These are phyloP conservation scores for Nadsonia starkeyi-henricii DNA, from an alignment of 1,139 yeast genomes.

Conservation along the genomic window DNA sequence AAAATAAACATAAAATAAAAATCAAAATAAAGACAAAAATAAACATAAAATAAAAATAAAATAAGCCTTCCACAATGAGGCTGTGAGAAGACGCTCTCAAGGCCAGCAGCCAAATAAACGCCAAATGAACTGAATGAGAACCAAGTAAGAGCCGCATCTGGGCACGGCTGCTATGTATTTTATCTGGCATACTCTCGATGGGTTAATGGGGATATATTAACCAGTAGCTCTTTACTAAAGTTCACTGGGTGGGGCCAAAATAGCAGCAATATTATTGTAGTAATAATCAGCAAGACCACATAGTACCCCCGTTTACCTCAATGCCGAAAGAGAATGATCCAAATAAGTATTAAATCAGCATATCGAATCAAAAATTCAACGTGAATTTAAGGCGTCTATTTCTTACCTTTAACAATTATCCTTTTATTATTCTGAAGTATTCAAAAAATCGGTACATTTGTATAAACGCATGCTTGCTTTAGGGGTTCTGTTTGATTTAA, in stretches of 20 bases:
- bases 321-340: not conserved
- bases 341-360: not conserved
- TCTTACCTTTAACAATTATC: slow-evolving; percentile 9
- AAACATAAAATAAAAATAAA: too few species aligned
- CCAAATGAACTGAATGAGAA: too few species aligned
- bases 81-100: too few species aligned
- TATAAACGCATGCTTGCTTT: slow-evolving; percentile 6
- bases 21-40: too few species aligned
- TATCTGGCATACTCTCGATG: slow-evolving; percentile 5
- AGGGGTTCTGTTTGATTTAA: not conserved
- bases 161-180: too few species aligned
- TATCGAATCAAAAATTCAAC: slow-evolving; percentile 2
- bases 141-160: too few species aligned
- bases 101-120: too few species aligned
- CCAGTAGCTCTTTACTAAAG: not conserved
- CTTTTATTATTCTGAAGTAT: slow-evolving; percentile 5
- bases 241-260: not conserved
- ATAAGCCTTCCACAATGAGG: too few species aligned
- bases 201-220: slow-evolving; percentile 3
- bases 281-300: too few species aligned
- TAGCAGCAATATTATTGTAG: too few species aligned
- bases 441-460: slow-evolving; percentile 4
- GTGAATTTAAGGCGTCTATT: slow-evolving; percentile 6
- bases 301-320: not conserved
- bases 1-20: too few species aligned